These are phyloP conservation scores for Plasmopara viticola DNA, from an alignment of 352 stramenopile species.

Conservation along the genomic window DNA sequence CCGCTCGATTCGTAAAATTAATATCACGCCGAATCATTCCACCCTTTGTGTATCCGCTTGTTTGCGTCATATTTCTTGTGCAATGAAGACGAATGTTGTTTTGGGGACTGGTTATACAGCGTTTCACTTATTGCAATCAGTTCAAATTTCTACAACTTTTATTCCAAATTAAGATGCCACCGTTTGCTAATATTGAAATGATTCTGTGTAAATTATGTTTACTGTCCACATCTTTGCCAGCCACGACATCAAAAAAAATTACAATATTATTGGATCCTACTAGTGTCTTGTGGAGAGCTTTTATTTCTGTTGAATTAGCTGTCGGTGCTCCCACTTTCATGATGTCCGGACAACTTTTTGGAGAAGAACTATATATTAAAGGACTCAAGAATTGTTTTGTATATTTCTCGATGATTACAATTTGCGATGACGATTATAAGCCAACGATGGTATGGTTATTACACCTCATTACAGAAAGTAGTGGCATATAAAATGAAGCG, in stretches of 20 bases:
- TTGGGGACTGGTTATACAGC: slow-evolving; percentile 18
- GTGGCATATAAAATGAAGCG: too few species aligned
- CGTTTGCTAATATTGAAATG: slow-evolving; percentile 13
- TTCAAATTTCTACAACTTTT: too few species aligned
- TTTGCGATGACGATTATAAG: too few species aligned
- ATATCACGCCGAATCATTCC: slow-evolving; percentile 23
- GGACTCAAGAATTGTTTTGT: too few species aligned
- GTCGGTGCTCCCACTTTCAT: slow-evolving; percentile 15
- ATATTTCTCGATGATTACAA: too few species aligned
- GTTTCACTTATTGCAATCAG: slow-evolving; percentile 22
- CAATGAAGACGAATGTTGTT: slow-evolving; percentile 19
- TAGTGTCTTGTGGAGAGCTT: slow-evolving; percentile 25
- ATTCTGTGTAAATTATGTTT: slow-evolving; percentile 9
- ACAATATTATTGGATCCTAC: slow-evolving; percentile 31
- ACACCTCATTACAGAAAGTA: too few species aligned
- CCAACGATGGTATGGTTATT: too few species aligned
- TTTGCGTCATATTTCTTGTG: slow-evolving; percentile 10
- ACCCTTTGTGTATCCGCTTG: slow-evolving; percentile 17
- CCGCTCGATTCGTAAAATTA: slow-evolving; percentile 20
- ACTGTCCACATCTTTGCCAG: not conserved
- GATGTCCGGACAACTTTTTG: slow-evolving; percentile 8
- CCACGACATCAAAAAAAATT: slow-evolving; percentile 25
- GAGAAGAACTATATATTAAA: too few species aligned
- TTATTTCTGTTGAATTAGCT: slow-evolving; percentile 9
- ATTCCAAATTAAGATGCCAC: too few species aligned